Conservation (phyloP, 768 basidiomycete species). For the Kwoniella pini region DNA sequence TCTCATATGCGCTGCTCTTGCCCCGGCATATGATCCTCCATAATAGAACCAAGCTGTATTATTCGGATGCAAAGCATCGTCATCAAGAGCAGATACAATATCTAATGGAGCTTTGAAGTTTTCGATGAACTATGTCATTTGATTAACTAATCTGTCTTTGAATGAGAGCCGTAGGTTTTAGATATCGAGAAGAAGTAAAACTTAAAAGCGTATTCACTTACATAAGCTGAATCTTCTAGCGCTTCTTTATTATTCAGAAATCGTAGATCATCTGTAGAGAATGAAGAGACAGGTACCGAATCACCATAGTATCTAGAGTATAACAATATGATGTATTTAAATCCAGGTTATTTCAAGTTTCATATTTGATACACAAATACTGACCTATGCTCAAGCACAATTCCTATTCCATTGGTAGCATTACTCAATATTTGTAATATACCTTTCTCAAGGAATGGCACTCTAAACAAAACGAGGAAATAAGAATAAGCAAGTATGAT, state of each 20-base stretch:
- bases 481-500: too few relatives aligned
- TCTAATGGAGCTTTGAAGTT: constrained; percentile 66
- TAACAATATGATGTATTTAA: neutral
- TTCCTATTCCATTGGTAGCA: constrained; percentile 81
- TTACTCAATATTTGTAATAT: constrained; percentile 82
- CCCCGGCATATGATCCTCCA: constrained; percentile 92
- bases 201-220: constrained; percentile 7
- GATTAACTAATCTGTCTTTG: neutral
- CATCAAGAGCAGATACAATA: constrained; percentile 21
- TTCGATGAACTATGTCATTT: constrained; percentile 65
- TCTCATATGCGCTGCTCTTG: constrained; percentile 87
- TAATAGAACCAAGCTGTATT: constrained; percentile 62
- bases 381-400: constrained; percentile 89
- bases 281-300: constrained; percentile 72
- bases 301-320: constrained; percentile 65
- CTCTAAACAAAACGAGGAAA: constrained; percentile 17
- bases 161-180: neutral
- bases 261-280: constrained; percentile 79
- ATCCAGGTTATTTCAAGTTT: neutral
- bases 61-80: constrained; percentile 66
- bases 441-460: constrained; percentile 69
- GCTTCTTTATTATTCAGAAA: constrained; percentile 90
- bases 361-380: constrained; percentile 36
- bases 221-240: constrained; percentile 81
- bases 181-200: neutral